Conservation (phyloP, 106 monocot genomes). For the Dendrobium chrysotoxum region DNA sequence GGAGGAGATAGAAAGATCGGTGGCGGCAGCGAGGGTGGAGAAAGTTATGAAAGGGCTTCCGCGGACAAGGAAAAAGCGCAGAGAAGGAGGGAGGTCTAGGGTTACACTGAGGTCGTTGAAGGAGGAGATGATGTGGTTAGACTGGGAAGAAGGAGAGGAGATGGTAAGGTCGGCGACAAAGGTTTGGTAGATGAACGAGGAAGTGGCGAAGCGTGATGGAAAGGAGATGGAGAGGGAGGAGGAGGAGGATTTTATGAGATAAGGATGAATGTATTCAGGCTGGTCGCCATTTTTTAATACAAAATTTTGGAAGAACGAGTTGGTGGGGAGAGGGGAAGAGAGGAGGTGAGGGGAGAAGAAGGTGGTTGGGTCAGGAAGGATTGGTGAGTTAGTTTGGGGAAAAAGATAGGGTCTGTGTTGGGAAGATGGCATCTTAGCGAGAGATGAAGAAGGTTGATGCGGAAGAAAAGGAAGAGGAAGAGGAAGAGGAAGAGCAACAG, state of each 20-base stretch:
- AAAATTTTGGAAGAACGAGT: slow-evolving; percentile 98
- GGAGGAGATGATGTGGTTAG: slow-evolving; percentile 44
- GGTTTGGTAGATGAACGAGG: slow-evolving; percentile 74
- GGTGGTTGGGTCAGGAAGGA: slow-evolving; percentile 61
- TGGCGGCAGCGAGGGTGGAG: slow-evolving; percentile 28
- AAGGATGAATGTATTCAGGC: slow-evolving; percentile 94
- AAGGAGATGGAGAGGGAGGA: slow-evolving; percentile 46
- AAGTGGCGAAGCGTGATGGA: slow-evolving; percentile 28
- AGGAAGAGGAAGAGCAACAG: background rate
- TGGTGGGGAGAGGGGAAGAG: slow-evolving; percentile 81
- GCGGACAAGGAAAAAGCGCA: slow-evolving; percentile 74
- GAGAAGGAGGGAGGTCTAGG: slow-evolving; percentile 63
- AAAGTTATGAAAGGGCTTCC: slow-evolving; percentile 73
- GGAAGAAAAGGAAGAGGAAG: slow-evolving; percentile 1
- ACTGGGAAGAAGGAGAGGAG: slow-evolving; percentile 13
- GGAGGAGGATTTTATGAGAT: slow-evolving; percentile 66
- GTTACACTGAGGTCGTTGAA: slow-evolving; percentile 86
- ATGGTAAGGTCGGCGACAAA: slow-evolving; percentile 76
- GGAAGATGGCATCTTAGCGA: background rate
- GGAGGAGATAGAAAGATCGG: slow-evolving; percentile 36
- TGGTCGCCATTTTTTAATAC: slow-evolving; percentile 75
- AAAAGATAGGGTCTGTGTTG: slow-evolving; percentile 42
- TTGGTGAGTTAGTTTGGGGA: slow-evolving; percentile 41
- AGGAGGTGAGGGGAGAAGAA: slow-evolving; percentile 70
- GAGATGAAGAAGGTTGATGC: background rate